Percentiles rank a stretch among this genome's conserved stretches.
These are phyloP conservation scores for Salix dunnii DNA, from an alignment of 345 rosid species.

Conservation along the genomic window DNA sequence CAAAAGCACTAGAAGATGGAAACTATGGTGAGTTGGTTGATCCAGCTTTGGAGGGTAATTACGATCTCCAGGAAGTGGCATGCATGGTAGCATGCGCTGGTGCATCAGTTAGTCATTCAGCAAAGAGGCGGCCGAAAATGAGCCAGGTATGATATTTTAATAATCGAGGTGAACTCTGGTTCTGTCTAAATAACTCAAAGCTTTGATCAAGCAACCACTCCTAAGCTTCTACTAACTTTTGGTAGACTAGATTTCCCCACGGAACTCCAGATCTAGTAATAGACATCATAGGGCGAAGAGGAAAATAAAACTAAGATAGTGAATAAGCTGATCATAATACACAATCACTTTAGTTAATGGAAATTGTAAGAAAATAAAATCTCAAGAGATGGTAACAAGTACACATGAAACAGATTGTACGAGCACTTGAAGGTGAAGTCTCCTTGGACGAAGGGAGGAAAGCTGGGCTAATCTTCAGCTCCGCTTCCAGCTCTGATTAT, in stretches of 20 bases:
- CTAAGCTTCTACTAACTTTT: not conserved
- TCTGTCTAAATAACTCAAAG: not conserved
- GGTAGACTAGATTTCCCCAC: not conserved
- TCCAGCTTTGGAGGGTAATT: constrained; percentile 54
- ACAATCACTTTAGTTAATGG: not conserved
- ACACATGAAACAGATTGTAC: not conserved
- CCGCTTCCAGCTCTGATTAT: not conserved
- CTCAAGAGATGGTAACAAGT: not conserved
- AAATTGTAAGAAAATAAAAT: not conserved
- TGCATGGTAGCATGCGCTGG: constrained; percentile 76
- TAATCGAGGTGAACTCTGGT: not conserved
- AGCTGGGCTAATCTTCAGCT: not conserved
- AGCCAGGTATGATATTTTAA: constrained; percentile 51
- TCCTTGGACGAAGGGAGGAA: not conserved
- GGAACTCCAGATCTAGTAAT: not conserved
- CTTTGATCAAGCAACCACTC: not conserved
- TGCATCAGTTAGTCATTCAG: constrained; percentile 65
- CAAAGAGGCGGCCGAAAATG: constrained; percentile 75
- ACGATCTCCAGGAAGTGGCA: constrained; percentile 55
- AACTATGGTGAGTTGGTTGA: constrained; percentile 57
- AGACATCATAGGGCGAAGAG: not conserved
- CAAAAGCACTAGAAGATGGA: constrained; percentile 47
- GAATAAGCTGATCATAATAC: not conserved
- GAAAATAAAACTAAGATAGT: not conserved
- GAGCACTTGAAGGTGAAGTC: constrained; percentile 1